A percentile compares a stretch with the other conserved stretches of the same genome.
phyloP scores from a whole-genome alignment of 2,329 filamentous ascomycete genomes.

The Didymella pomorum region DNA sequence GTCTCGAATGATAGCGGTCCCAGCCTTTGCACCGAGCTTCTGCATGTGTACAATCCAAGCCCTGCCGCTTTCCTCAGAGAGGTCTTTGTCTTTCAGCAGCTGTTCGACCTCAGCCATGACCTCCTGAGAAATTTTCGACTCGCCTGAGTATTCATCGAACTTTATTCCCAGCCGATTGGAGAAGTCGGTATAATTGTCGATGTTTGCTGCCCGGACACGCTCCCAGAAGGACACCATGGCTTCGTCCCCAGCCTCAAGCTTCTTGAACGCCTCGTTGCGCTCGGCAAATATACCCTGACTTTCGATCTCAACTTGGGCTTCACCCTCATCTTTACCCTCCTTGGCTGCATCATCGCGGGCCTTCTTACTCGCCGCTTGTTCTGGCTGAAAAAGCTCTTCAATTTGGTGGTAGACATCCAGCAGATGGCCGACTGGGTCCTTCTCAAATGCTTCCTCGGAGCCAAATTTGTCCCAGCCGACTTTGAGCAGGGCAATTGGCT shows the following conservation, averaged over 20 bases:
- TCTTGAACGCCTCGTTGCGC: constrained; percentile 67
- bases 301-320: constrained; percentile 41
- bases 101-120: constrained; percentile 71
- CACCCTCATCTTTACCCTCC: constrained; percentile 58
- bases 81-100: constrained; percentile 68
- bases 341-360: constrained; percentile 59
- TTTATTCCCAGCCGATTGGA: constrained; percentile 75
- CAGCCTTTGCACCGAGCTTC: constrained; percentile 74
- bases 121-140: constrained; percentile 74
- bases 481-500: constrained; percentile 68
- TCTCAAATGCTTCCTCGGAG: constrained; percentile 67
- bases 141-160: constrained; percentile 76
- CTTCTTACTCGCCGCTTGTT: constrained; percentile 64
- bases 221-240: constrained; percentile 69
- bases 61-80: constrained; percentile 75
- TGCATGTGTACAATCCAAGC: constrained; percentile 76
- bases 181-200: constrained; percentile 71
- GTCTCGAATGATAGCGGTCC: constrained; percentile 75
- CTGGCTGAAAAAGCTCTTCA: constrained; percentile 65
- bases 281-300: constrained; percentile 43
- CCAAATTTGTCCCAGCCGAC: constrained; percentile 73
- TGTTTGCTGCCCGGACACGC: constrained; percentile 72
- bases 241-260: constrained; percentile 73
- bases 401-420: constrained; percentile 76
- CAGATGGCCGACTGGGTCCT: constrained; percentile 74